Base-by-base conservation (phyloP, 495 filamentous ascomycete genomes). In the Mycothermus thermophilus region DNA sequence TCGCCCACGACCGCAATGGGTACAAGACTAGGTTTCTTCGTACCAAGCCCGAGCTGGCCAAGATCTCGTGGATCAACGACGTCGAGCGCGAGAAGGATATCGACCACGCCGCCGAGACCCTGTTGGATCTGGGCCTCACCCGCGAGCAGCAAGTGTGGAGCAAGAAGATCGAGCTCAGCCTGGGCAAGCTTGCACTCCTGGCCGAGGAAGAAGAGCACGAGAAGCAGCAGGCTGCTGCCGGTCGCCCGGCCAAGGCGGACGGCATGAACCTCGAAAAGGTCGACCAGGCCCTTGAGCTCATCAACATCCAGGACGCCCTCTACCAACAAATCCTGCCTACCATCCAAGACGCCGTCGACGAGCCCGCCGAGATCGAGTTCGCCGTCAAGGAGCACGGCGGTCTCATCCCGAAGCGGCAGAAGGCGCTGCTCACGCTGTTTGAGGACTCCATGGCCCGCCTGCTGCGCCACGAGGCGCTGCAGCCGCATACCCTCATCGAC, bases 1-100 rank as follows among this genome's bases (percentile, higher is more conserved):
- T 79, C 27, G 66, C 69, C 3, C 57, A 62, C 27, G 60, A 72
- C 39, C 75, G 76, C 41, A 74, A 76, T 50, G 52, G 61, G 19
- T 74, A 72, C 41, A 62, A 85, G 15, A 93, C 85, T 8, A 63
- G 60, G 20, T 96, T 83, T 48, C 62, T 96, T 28, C 73, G 80
- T 20, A 71, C 65, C 18, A 67, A 76, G 42, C 70, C 73, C 8
- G 58, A 72, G 42, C 77, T 82, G 29, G 72, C 75, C 25, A 82
- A 80, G 45, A 55, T 95, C n/a, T 68, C 77, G 25, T 97, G 90
- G 90, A 88, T 97, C 57, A 88, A 96, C 55, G 86, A 94, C 47
- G 72, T 94, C 13, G 58, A 71, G 33, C 64, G 71, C 14, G 77
- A 84, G 50, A 64, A 75, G 35, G 71, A 90, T 34, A 88, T 80